phyloP scores from a whole-genome alignment of 140 eudicot species.

The Senecio squalidus region DNA sequence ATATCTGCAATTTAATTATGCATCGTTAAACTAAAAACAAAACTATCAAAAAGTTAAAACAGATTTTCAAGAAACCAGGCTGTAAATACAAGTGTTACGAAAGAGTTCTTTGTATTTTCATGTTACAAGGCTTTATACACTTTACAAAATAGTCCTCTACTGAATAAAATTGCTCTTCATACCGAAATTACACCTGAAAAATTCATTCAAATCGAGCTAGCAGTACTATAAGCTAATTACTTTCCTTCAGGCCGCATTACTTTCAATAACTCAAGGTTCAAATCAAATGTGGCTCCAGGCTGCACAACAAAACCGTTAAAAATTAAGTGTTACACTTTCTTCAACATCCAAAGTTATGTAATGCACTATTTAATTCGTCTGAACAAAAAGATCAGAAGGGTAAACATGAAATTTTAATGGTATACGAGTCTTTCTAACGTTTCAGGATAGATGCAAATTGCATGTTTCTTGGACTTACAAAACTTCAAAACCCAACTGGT shows the following conservation, averaged over 20 bases:
- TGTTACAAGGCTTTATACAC: conserved; percentile 21
- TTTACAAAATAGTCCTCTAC: conserved; percentile 11
- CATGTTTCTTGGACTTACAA: too few species aligned
- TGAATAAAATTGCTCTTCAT: conserved; percentile 5
- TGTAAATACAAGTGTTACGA: conserved; percentile 20
- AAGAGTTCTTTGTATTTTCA: conserved; percentile 5
- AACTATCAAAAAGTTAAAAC: too few species aligned
- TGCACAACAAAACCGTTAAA: conserved; percentile 25
- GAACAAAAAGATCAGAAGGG: background rate
- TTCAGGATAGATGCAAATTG: background rate
- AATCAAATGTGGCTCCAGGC: conserved; percentile 88
- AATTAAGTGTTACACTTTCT: background rate
- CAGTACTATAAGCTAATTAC: conserved; percentile 13
- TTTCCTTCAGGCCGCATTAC: conserved; percentile 43
- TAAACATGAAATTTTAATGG: background rate
- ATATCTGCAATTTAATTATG: too few species aligned
- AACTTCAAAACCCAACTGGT: too few species aligned
- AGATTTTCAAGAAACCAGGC: too few species aligned
- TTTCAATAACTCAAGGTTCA: conserved; percentile 85
- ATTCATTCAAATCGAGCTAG: conserved; percentile 3
- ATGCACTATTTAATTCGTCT: background rate
- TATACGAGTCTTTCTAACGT: too few species aligned
- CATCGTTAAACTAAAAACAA: too few species aligned
- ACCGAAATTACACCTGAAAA: conserved; percentile 21
- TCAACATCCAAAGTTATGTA: background rate